Conservation (phyloP, 139 green algal genomes). For the Yamagishiella unicocca region DNA sequence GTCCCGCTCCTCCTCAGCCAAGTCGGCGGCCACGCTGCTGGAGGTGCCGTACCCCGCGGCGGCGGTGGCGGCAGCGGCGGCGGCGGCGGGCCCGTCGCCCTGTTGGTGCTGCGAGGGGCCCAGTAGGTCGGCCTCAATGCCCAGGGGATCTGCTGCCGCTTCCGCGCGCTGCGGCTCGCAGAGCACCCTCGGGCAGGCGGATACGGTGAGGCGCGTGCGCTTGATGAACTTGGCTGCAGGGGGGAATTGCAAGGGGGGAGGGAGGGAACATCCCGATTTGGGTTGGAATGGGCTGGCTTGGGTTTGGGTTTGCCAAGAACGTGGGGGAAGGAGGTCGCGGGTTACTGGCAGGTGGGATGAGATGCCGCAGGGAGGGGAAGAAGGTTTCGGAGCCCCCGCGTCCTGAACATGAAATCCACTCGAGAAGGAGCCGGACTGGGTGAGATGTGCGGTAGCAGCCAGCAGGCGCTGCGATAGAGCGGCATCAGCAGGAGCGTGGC, state of each 20-base stretch:
- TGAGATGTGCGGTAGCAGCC: too few relatives aligned
- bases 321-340: background rate
- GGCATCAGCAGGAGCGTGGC: too few relatives aligned
- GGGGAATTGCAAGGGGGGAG: background rate
- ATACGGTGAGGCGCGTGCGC: slow-evolving; percentile 64
- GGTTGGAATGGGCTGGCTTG: background rate
- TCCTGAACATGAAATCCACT: too few relatives aligned
- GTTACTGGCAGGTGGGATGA: background rate
- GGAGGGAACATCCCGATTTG: background rate
- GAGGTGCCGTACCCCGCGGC: background rate
- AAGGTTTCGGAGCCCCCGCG: background rate
- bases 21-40: background rate
- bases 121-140: background rate
- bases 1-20: slow-evolving; percentile 53
- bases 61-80: background rate
- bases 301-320: background rate
- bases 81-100: background rate
- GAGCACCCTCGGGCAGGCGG: slow-evolving; percentile 53
- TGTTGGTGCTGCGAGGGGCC: background rate
- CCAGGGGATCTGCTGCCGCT: slow-evolving; percentile 5
- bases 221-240: slow-evolving; percentile 58
- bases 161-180: slow-evolving; percentile 22
- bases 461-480: too few relatives aligned
- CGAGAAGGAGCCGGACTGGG: too few relatives aligned
- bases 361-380: too few relatives aligned